Base-by-base conservation (phyloP, 371 early-diverging fungal genomes). In the Rhizomucor pusillus region DNA sequence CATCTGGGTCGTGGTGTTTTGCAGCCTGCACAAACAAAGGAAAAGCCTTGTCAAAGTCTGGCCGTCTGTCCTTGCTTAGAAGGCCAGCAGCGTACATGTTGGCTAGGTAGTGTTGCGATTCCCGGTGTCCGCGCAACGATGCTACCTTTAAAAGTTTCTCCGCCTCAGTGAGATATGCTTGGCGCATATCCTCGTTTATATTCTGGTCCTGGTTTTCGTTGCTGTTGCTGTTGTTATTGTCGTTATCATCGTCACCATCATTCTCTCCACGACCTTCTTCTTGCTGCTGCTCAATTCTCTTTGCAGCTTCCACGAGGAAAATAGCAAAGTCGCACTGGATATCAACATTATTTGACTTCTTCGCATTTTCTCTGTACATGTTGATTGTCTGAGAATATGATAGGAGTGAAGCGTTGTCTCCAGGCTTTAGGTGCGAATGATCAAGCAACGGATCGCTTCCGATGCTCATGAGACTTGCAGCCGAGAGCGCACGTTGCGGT, bases 261-360 rank as follows among this genome's bases (percentile, higher is more conserved):
- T 47, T 36, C 4, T n/a, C 19, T 11, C 53, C 52, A n/a, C 46
- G 45, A 2, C 53, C 47, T 14, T 65, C 40, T 5, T 20, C 23
- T 29, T 43, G 40, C 18, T 44, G 19, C 5, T 47, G 19, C 7
- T 45, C 66, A 39, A 82, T 45, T 4, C 73, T 60, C 41, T 82
- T 79, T 23, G 82, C 80, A 13, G 81, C 77, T 25, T 83, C 81
- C 2, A 86, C 80, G 53, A 88, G 69, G 50, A 85, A 87, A 9
- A 81, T 81, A 6, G 90, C 90, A 76, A 93, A 91, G 52, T 89
- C 89, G 34, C 88, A 81, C 65, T 88, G 90, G 20, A 86, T 73
- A 9, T 81, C 81, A 11, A 85, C 82, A 57, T 90, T 89, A 36
- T 85, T 85, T 41, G 86, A 85, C 63, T 84, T 84, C 67, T 87